Base-by-base conservation (phyloP, 345 rosid species). In the Populus davidiana region DNA sequence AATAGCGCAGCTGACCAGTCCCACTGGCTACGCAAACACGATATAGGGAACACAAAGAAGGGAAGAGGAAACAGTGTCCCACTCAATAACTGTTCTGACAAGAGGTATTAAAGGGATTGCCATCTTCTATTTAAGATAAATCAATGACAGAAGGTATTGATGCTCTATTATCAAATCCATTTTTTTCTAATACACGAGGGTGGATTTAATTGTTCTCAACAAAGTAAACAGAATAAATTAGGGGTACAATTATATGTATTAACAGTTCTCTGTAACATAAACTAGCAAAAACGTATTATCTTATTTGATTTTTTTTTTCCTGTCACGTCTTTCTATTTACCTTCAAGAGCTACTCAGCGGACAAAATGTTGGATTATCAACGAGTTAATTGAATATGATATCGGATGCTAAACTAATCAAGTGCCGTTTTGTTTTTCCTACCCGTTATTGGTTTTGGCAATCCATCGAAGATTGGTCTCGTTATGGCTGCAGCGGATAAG, bases 381-480 rank as follows among this genome's bases (percentile, higher is more conserved):
- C 23, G 14, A 6, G 36, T 33, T 10, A 23, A 29, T 27, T 29
- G 1, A 17, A 29, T 59, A 9, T 59, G 64, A 17, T 29, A 13
- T 33, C 16, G 20, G 11, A 3, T 35, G 5, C 18, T 18, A 20
- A 52, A 6, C 41, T 68, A 81, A 74, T 81, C 84, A 52, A 81
- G 75, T 21, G 84, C 84, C 25, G 81, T 67, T 77, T 81, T 81
- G 66, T 81, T 73, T 81, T 75, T 74, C 61, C 84, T 67, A 4
- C 72, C 65, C 3, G 78, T 69, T 21, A 41, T 18, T 6, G 85
- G 81, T 71, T 75, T 82, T 29, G 85, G 79, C 73, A 82, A 56
- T 16, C 85, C 85, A 70, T 82, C 85, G 64, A 78, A 82, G 29
- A 82, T 78, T 33, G 79, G 85, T 61, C 73, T 82, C 5, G 74